These are phyloP conservation scores for Malassezia psittaci DNA, from an alignment of 1,284 basidiomycete species.

Conservation along the genomic window DNA sequence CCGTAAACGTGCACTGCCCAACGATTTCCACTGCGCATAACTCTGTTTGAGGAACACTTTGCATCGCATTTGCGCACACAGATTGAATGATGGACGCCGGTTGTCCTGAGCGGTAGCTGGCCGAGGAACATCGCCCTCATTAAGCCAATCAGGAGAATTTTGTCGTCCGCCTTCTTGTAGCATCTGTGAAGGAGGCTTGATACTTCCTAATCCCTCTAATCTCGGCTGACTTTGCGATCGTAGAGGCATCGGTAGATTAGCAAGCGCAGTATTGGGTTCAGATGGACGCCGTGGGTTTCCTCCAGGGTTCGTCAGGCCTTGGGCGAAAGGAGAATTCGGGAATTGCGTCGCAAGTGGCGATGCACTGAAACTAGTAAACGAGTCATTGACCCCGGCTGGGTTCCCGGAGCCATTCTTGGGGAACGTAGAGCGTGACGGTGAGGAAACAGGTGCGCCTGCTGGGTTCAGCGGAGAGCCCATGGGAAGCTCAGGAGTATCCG, in stretches of 20 bases:
- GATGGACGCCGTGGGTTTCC: neutral
- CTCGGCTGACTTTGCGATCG: conserved; percentile 6
- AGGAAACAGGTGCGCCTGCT: neutral
- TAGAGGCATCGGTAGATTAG: neutral
- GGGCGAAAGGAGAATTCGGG: neutral
- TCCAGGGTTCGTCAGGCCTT: neutral
- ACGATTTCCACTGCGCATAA: conserved; percentile 90
- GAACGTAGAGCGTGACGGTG: neutral
- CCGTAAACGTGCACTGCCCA: conserved; percentile 77
- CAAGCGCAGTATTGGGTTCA: neutral
- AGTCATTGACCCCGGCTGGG: neutral
- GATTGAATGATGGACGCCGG: conserved; percentile 20
- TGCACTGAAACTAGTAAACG: neutral
- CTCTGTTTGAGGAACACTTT: conserved; percentile 93
- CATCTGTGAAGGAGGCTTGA: conserved; percentile 34
- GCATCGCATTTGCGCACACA: conserved; percentile 94
- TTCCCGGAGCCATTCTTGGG: neutral
- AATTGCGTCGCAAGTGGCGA: neutral
- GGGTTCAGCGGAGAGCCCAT: neutral
- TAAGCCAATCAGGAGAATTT: conserved; percentile 10
- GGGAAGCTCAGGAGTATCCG: conserved; percentile 1
- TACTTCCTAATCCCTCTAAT: neutral
- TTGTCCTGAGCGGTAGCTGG: neutral
- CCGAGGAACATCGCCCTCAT: neutral
- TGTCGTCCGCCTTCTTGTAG: conserved; percentile 23